phyloP scores from a whole-genome alignment of 495 filamentous ascomycete genomes.

The Baudoinia panamericana region DNA sequence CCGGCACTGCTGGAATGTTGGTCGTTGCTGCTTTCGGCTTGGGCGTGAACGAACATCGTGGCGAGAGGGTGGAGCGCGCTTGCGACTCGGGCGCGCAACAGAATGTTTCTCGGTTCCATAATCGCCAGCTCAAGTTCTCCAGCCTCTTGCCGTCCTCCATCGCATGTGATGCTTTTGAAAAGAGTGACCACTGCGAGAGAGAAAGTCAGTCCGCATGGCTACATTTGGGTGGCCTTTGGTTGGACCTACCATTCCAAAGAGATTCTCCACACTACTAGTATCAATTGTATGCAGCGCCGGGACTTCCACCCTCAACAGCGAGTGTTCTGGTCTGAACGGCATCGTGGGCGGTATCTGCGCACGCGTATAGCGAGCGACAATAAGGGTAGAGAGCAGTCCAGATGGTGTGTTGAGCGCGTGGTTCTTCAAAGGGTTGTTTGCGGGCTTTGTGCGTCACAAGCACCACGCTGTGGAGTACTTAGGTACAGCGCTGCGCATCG shows the following conservation, averaged over 20 bases:
- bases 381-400: too few relatives aligned
- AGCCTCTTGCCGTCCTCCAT: constrained; percentile 84
- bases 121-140: constrained; percentile 89
- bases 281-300: constrained; percentile 73
- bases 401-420: too few relatives aligned
- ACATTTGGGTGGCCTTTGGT: constrained; percentile 69
- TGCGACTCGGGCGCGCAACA: constrained; percentile 66
- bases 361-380: not conserved
- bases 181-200: constrained; percentile 45
- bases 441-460: too few relatives aligned
- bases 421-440: too few relatives aligned
- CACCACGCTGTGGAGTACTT: too few relatives aligned
- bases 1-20: constrained; percentile 41
- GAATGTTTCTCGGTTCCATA: constrained; percentile 94
- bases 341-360: constrained; percentile 15
- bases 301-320: constrained; percentile 26
- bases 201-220: constrained; percentile 11
- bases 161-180: constrained; percentile 87
- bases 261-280: constrained; percentile 78
- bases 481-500: too few relatives aligned
- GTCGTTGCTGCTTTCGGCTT: constrained; percentile 23
- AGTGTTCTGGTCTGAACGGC: constrained; percentile 26
- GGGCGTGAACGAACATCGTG: constrained; percentile 34
- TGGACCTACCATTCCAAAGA: constrained; percentile 61
- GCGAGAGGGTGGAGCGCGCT: constrained; percentile 30